Base-by-base conservation (phyloP, 129 eudicot genomes). In the Tanacetum coccineum region DNA sequence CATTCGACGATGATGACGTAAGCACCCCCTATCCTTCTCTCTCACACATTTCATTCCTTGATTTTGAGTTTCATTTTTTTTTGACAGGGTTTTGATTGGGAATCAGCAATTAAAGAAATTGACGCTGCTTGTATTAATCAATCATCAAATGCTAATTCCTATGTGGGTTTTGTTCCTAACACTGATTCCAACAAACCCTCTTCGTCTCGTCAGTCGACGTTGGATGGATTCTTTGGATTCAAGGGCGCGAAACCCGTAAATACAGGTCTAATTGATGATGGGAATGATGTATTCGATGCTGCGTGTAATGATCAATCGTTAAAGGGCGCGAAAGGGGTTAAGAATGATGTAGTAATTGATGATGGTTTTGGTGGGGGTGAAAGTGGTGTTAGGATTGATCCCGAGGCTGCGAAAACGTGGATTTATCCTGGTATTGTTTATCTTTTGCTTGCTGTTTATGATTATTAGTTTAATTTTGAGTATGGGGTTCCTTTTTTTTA, bases 361-460 rank as follows among this genome's bases (percentile, higher is more conserved):
- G 26, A 44, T 21, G 22, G n/a, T 21, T 72, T n/a, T 13, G 70
- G 39, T 42, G 48, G 69, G 55, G 47, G 54, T 51, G 64, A 10
- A 30, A 72, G 83, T 48, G 55, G 71, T 22, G 78, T 83, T 28
- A 71, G 78, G 63, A 81, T 92, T 70, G 95, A 92, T 66, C 73
- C 82, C 0, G 92, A 83, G 58, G 87, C 98, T 46, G 96, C 98
- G 0, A 78, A 86, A 64, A 82, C 87, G 21, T 92, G 98, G 98
- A 77, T 88, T 68, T 92, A 92, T 63, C 98, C 98, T 48, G 96
- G 98, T 75, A 68, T 19, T 6, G 15, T 3, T 55, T 28, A 6
- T 20, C 2, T 6, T 19, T 53, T 51, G 22, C 54, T 12, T 5
- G 9, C 4, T 21, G 8, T 22, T 56, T 22, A 1, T 36, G 42